Base-by-base conservation (phyloP, 371 early-diverging fungal species). In the Mucor ambiguus region DNA sequence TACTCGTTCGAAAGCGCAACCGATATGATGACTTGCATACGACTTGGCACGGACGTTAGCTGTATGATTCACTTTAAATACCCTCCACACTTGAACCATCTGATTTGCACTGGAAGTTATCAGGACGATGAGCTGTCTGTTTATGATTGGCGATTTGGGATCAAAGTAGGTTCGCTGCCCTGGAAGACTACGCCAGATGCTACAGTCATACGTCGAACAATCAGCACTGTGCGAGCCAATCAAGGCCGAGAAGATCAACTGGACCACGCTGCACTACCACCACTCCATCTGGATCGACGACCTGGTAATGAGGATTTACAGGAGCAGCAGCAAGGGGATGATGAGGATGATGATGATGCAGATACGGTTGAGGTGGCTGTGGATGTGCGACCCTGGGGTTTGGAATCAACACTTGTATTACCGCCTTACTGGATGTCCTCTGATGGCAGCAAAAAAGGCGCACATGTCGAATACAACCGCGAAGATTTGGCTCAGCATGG, bases 381-480 rank as follows among this genome's bases (percentile, higher is more conserved):
- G 3, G 72, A 72, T 22, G 76, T 74, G 2, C 64, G 69, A 9
- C 81, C 81, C 0, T 81, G 81, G 81, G 81, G 81, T 18, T 61
- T 81, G 14, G 79, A 78, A 57, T 75, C 78, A 3, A 79, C 79
- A 0, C 71, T 79, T 59, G 79, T 81, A 10, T 44, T 81, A 38
- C 82, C 82, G 14, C 61, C 77, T 2, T 67, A 46, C n/a, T 75
- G 75, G 78, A 49, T 58, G n/a, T 33, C 64, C 16, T 22, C 16
- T 8, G 60, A 64, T 24, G 16, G 8, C 0, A 16, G 8, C 0
- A 16, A 32, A 6, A 22, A 28, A 9, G 24, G 30, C 26, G 52
- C 26, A 11, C 56, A 48, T 12, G 38, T 66, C 64, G 49, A 52
- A 28, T 52, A 52, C 12, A 52, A 26, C 26, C 52, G 28, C 14